Conservation (phyloP, 2,329 filamentous ascomycete genomes). For the Fusarium begoniae region DNA sequence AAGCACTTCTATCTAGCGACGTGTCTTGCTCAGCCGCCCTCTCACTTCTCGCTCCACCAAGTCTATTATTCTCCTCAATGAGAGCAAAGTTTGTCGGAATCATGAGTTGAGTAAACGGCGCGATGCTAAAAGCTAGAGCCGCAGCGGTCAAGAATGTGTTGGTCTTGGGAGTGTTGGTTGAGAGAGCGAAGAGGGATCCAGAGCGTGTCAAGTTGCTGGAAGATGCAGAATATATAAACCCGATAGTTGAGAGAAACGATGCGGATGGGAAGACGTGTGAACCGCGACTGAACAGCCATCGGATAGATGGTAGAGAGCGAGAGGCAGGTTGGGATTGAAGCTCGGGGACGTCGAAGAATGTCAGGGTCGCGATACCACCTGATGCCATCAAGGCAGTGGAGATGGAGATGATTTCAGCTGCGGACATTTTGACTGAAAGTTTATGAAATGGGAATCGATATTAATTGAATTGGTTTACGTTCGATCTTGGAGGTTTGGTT, state of each 20-base stretch:
- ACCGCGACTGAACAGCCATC: background rate
- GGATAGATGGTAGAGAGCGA: background rate
- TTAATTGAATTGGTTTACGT: fast-evolving
- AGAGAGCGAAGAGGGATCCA: background rate
- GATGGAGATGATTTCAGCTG: background rate
- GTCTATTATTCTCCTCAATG: background rate
- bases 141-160: background rate
- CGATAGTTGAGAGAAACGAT: background rate
- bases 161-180: background rate
- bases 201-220: fast-evolving
- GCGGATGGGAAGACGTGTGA: background rate
- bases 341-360: slow-evolving; percentile 11
- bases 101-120: background rate
- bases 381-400: slow-evolving; percentile 3
- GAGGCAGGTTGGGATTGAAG: slow-evolving; percentile 11
- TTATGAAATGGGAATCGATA: fast-evolving
- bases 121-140: background rate
- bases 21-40: background rate
- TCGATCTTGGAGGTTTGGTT: too few species aligned
- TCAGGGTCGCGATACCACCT: background rate
- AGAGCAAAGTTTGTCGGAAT: slow-evolving; percentile 5
- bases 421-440: fast-evolving
- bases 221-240: background rate
- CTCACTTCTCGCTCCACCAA: background rate
- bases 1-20: background rate